phyloP scores from a whole-genome alignment of 2,329 filamentous ascomycete genomes.

The Exophiala dermatitidis region DNA sequence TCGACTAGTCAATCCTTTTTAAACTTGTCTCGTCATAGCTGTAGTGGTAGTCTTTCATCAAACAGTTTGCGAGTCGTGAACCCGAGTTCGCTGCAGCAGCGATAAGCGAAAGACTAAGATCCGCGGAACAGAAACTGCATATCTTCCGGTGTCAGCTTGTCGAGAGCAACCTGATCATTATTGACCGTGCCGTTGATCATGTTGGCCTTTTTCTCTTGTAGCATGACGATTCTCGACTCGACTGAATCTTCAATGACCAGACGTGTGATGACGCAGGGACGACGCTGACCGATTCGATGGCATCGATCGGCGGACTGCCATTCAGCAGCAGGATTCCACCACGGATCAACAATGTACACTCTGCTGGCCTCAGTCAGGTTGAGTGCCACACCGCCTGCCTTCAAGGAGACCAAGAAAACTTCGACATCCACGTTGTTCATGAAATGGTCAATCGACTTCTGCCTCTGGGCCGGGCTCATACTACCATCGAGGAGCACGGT shows the following conservation, averaged over 20 bases:
- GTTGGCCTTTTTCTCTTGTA: conserved; percentile 97
- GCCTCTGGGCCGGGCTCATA: conserved; percentile 90
- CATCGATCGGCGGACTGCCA: conserved; percentile 95
- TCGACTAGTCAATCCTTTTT: too few species aligned
- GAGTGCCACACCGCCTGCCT: conserved; percentile 89
- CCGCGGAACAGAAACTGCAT: conserved; percentile 95
- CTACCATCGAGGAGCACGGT: conserved; percentile 97
- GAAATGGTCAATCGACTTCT: conserved; percentile 90
- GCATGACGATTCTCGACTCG: conserved; percentile 86
- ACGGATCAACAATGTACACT: conserved; percentile 96
- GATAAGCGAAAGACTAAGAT: conserved; percentile 25
- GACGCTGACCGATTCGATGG: conserved; percentile 90
- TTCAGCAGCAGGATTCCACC: conserved; percentile 99
- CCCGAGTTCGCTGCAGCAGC: too few species aligned
- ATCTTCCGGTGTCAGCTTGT: conserved; percentile 82
- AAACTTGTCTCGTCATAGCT: too few species aligned
- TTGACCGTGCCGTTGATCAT: conserved; percentile 98
- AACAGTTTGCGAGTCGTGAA: too few species aligned
- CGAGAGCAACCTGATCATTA: conserved; percentile 81
- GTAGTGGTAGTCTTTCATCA: too few species aligned
- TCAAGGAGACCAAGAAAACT: conserved; percentile 91
- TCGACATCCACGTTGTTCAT: conserved; percentile 93
- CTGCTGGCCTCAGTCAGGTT: conserved; percentile 91
- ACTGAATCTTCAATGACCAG: conserved; percentile 96
- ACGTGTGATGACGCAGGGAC: conserved; percentile 88